Evolutionary conservation across 345 rosid genomes (phyloP).

Genomic region (Brassica incana): DNA sequence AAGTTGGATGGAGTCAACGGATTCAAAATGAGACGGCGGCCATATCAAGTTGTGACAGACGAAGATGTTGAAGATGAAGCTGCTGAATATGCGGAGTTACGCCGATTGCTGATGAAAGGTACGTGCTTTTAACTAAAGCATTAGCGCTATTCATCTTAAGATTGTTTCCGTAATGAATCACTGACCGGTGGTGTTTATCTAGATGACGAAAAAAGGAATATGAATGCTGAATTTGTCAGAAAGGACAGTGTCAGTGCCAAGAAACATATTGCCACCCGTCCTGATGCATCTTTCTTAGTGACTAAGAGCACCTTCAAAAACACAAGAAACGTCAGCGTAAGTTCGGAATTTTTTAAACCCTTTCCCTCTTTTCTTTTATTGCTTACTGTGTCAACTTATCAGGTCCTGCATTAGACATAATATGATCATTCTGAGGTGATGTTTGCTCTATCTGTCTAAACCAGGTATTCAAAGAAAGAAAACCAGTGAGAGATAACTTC

Average conservation of each 20-base stretch:
- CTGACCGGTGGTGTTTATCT: conserved; percentile 30
- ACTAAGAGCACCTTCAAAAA: conserved; percentile 49
- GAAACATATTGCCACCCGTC: conserved; percentile 44
- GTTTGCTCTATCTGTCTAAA: conserved; percentile 13
- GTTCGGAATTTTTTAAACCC: neutral
- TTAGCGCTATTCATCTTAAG: neutral
- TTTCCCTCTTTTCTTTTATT: neutral
- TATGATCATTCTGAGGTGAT: conserved; percentile 11
- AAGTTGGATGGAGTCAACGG: conserved; percentile 82
- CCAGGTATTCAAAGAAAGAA: conserved; percentile 83
- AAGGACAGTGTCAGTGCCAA: conserved; percentile 49
- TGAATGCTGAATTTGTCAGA: conserved; percentile 52
- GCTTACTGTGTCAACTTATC: conserved; percentile 4
- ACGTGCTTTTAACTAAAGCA: conserved; percentile 33
- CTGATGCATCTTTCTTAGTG: conserved; percentile 41
- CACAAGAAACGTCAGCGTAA: conserved; percentile 53
- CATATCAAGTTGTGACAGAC: conserved; percentile 70
- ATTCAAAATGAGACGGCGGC: conserved; percentile 81
- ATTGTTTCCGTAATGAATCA: conserved; percentile 4
- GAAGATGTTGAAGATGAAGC: conserved; percentile 97
- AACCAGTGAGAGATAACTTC: conserved; percentile 87
- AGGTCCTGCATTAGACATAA: conserved; percentile 7
- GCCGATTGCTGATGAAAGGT: conserved; percentile 96
- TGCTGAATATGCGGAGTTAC: conserved; percentile 84
- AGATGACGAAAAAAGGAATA: conserved; percentile 83